Conservation (phyloP, 371 early-diverging fungal species). For the Capillidium heterosporum region DNA sequence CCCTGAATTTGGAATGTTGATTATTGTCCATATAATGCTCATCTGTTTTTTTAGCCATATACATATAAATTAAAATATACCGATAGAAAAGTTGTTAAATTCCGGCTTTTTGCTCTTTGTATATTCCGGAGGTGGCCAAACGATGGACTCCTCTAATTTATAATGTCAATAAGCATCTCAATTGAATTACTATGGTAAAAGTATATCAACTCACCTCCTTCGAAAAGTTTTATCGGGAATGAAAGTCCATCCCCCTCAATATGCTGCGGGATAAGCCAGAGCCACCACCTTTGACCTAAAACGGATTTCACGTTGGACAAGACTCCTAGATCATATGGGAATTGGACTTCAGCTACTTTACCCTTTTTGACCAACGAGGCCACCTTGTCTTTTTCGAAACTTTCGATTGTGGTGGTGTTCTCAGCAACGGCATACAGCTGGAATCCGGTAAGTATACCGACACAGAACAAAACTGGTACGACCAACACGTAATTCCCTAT, state of each 20-base stretch:
- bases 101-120: background rate
- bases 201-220: slow-evolving; percentile 11
- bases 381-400: slow-evolving; percentile 63
- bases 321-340: slow-evolving; percentile 87
- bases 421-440: slow-evolving; percentile 60
- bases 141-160: background rate
- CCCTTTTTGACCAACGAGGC: slow-evolving; percentile 45
- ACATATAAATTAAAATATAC: no score
- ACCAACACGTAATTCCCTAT: slow-evolving; percentile 51
- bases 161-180: no score
- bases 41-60: no score
- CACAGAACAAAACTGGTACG: slow-evolving; percentile 45
- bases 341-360: slow-evolving; percentile 34
- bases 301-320: slow-evolving; percentile 53
- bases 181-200: background rate
- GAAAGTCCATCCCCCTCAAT: slow-evolving; percentile 49
- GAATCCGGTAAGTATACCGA: slow-evolving; percentile 62
- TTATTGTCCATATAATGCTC: no score
- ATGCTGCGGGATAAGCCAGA: slow-evolving; percentile 54
- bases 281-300: slow-evolving; percentile 39
- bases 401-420: slow-evolving; percentile 95
- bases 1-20: no score
- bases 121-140: slow-evolving; percentile 4
- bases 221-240: slow-evolving; percentile 33
- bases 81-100: no score